phyloP scores from a whole-genome alignment of 805 yeast genomes.

The Ogataea ramenticola region DNA sequence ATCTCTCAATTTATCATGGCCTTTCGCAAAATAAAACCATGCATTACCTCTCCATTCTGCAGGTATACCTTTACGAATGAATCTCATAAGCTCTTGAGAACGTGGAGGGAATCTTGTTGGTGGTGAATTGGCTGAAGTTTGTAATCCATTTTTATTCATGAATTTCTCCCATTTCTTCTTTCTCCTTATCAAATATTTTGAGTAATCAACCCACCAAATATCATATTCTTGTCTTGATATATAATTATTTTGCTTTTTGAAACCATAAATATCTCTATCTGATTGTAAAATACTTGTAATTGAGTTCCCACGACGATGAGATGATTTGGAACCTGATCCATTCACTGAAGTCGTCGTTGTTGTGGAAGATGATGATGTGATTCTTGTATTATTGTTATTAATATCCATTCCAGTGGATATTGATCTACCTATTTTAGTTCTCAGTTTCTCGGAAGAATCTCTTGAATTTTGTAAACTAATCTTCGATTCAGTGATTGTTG shows the following conservation, averaged over 20 bases:
- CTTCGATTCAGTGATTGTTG: not conserved
- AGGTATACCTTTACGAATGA: constrained; percentile 87
- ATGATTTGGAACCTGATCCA: no score
- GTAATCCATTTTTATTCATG: constrained; percentile 62
- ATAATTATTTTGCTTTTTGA: constrained; percentile 56
- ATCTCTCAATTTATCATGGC: constrained; percentile 50
- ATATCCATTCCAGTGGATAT: constrained; percentile 3
- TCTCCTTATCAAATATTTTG: constrained; percentile 53
- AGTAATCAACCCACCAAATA: constrained; percentile 68
- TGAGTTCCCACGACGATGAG: constrained; percentile 2
- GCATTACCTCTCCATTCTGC: constrained; percentile 97
- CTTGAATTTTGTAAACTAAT: constrained; percentile 12
- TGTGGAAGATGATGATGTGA: not conserved
- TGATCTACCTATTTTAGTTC: constrained; percentile 16
- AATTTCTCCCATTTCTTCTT: constrained; percentile 71
- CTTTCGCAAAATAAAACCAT: constrained; percentile 93
- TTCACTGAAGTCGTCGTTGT: constrained; percentile 3
- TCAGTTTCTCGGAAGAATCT: constrained; percentile 15
- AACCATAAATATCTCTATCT: constrained; percentile 78
- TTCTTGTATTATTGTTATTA: not conserved
- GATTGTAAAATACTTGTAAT: not conserved
- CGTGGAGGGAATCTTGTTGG: constrained; percentile 72
- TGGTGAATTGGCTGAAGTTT: constrained; percentile 30
- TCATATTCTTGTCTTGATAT: constrained; percentile 54
- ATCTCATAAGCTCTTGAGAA: constrained; percentile 71